These are phyloP conservation scores for Zizania latifolia DNA, from an alignment of 176 grass and related monocot genomes.

Conservation along the genomic window DNA sequence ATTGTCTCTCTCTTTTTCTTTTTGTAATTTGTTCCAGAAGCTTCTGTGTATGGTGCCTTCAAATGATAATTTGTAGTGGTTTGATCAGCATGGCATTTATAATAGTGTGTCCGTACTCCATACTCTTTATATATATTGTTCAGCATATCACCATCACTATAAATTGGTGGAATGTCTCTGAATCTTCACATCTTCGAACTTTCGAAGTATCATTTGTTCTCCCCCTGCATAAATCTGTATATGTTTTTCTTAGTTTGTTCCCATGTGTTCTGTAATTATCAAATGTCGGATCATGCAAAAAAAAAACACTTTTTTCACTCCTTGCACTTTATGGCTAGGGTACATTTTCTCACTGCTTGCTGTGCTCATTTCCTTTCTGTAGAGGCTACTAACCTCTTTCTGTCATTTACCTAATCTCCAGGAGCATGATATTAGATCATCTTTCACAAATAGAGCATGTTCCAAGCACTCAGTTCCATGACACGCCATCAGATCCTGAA, in stretches of 20 bases:
- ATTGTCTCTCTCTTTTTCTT: slow-evolving; percentile 15
- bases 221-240: neutral
- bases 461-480: slow-evolving; percentile 80
- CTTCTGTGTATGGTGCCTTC: neutral
- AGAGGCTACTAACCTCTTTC: neutral
- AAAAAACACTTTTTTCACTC: neutral
- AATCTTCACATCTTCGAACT: neutral
- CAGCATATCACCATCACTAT: neutral
- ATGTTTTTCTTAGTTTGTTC: neutral
- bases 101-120: slow-evolving; percentile 4
- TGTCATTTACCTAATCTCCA: slow-evolving; percentile 30
- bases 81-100: slow-evolving; percentile 12
- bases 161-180: neutral
- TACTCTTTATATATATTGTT: neutral
- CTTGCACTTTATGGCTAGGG: neutral
- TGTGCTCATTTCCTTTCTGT: neutral
- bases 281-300: neutral
- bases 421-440: slow-evolving; percentile 67
- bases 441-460: slow-evolving; percentile 72
- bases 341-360: neutral
- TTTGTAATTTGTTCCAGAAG: neutral
- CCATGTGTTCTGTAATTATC: neutral
- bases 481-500: slow-evolving; percentile 61
- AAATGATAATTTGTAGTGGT: slow-evolving; percentile 6
- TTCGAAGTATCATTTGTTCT: neutral